Evolutionary conservation across 2,329 filamentous ascomycete species (phyloP).

Genomic region (Colletotrichum paranaense): DNA sequence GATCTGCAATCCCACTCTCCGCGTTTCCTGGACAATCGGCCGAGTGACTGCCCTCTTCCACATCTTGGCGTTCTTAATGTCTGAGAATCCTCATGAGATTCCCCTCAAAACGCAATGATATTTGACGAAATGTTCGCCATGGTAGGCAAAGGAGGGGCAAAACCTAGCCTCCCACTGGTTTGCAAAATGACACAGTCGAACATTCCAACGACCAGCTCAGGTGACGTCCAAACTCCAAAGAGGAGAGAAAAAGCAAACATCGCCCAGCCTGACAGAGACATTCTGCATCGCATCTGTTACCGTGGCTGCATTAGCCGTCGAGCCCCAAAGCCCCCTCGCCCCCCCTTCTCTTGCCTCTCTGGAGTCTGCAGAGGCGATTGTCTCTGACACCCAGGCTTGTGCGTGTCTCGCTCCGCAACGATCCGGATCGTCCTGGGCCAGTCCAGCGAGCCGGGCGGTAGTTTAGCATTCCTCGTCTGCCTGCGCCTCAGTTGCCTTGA

Average conservation of each 20-base stretch:
- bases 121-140: not conserved
- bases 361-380: not conserved
- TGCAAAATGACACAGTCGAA: not conserved
- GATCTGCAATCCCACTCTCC: not conserved
- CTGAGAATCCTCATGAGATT: not conserved
- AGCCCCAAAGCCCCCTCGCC: too few species aligned
- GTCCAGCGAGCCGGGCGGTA: not conserved
- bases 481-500: not conserved
- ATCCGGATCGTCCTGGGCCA: not conserved
- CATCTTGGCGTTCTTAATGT: not conserved
- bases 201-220: not conserved
- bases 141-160: not conserved
- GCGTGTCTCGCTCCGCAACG: not conserved
- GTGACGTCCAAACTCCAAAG: not conserved
- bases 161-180: not conserved
- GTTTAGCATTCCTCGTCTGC: not conserved
- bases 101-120: not conserved
- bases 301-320: not conserved
- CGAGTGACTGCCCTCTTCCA: not conserved
- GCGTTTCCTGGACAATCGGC: not conserved
- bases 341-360: not conserved
- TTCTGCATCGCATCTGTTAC: not conserved
- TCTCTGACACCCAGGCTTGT: not conserved
- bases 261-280: not conserved
- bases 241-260: not conserved